Conservation (phyloP, 495 filamentous ascomycete species). For the Opeltia flavorubescens region DNA sequence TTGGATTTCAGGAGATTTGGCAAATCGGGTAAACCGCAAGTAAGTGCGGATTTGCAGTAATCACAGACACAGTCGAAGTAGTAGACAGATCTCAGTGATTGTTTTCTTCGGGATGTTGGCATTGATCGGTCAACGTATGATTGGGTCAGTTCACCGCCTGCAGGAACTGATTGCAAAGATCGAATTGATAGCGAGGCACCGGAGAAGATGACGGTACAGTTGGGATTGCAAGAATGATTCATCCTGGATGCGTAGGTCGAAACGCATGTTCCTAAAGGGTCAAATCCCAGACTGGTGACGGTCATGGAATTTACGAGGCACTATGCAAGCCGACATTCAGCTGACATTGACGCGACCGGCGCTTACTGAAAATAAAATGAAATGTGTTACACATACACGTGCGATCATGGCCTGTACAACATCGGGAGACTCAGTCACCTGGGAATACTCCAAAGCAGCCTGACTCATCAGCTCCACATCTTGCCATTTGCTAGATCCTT, state of each 20-base stretch:
- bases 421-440: neutral
- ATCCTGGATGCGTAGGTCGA: slow-evolving; percentile 37
- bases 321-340: too few relatives aligned
- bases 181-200: slow-evolving; percentile 31
- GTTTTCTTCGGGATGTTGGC: slow-evolving; percentile 30
- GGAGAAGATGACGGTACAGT: slow-evolving; percentile 50
- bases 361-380: neutral
- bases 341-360: neutral
- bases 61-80: slow-evolving; percentile 53
- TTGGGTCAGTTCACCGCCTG: slow-evolving; percentile 49
- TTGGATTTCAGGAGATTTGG: slow-evolving; percentile 3
- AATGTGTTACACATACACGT: neutral
- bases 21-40: slow-evolving; percentile 12
- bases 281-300: slow-evolving; percentile 41
- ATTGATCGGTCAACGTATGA: slow-evolving; percentile 53
- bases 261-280: slow-evolving; percentile 47
- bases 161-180: slow-evolving; percentile 31
- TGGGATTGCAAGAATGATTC: slow-evolving; percentile 63
- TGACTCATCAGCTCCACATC: neutral
- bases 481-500: neutral
- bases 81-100: slow-evolving; percentile 41
- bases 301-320: slow-evolving; percentile 45
- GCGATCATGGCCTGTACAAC: neutral
- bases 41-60: slow-evolving; percentile 30
- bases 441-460: neutral